Evolutionary conservation across 768 basidiomycete species (phyloP).

Genomic region (Cubamyces sp.): DNA sequence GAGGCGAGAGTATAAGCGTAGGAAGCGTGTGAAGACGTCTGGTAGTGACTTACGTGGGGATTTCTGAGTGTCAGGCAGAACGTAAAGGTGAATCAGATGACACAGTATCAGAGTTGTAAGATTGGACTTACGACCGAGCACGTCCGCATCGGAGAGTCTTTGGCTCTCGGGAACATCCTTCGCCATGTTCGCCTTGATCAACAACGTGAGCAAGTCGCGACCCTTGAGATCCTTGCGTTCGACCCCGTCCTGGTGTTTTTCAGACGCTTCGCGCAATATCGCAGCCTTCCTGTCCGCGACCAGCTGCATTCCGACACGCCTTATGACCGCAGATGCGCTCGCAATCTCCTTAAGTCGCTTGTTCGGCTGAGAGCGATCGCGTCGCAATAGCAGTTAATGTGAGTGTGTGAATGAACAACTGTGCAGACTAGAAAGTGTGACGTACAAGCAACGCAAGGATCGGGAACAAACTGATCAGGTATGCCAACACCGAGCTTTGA

Average conservation of each 20-base stretch:
- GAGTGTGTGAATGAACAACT: background rate
- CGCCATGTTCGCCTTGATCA: slow-evolving; percentile 68
- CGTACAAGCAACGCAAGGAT: slow-evolving; percentile 28
- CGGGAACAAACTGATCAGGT: slow-evolving; percentile 22
- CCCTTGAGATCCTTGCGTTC: slow-evolving; percentile 40
- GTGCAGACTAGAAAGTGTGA: no score
- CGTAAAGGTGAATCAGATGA: background rate
- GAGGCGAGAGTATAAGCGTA: background rate
- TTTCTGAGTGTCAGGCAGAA: slow-evolving; percentile 15
- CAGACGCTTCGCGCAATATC: slow-evolving; percentile 11
- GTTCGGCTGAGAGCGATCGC: slow-evolving; percentile 11
- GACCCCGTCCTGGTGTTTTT: slow-evolving; percentile 34
- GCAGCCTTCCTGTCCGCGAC: slow-evolving; percentile 31
- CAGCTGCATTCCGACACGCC: slow-evolving; percentile 34
- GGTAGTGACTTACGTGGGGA: slow-evolving; percentile 27
- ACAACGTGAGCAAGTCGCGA: slow-evolving; percentile 62
- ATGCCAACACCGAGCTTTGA: background rate
- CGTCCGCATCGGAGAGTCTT: slow-evolving; percentile 63
- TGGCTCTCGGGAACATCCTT: slow-evolving; percentile 59
- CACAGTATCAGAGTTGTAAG: background rate
- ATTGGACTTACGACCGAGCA: slow-evolving; percentile 52
- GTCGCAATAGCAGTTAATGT: background rate
- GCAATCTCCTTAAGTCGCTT: background rate
- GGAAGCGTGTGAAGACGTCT: no score
- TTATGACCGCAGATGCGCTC: slow-evolving; percentile 25